Evolutionary conservation across 2,329 filamentous ascomycete species (phyloP), one percentile per base, ranked within the genome.

Genomic region (Ophiostoma piceae): DNA sequence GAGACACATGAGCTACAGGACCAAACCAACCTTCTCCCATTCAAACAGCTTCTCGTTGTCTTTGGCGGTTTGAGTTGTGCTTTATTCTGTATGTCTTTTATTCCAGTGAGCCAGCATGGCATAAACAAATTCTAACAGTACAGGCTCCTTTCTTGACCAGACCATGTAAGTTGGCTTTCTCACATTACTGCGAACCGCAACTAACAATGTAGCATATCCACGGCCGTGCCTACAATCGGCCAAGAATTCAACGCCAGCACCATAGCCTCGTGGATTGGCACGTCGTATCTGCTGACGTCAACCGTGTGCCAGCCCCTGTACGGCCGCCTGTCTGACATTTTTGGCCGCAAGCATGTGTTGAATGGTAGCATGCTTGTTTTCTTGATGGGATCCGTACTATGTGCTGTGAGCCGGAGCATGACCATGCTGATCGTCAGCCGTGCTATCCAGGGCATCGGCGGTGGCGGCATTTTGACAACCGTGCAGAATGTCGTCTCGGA

Each of bases 401-500:
- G 69, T 12, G 72, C 71, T 1, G 70, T 73, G 1, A 69, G 71
- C 0, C 69, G 68, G 22, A 71, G 43, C 51, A 71, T 72, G 54
- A 72, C 57, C 11, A 71, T 71, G 70, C 70, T 73, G 11, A 71
- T 74, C 8, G 51, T 72, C 19, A 71, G 72, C 16, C 72, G 72
- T 73, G 54, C 39, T 64, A 67, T 35, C 35, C 47, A 54, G 57
- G 72, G 72, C 9, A 67, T 73, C 16, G 71, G 72, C 6, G 72
- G 72, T 14, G 71, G 71, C 7, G 71, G 73, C 1, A 69, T 73
- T n/a, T 51, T 73, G 22, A 73, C 72, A 0, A 65, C 66, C 11
- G 69, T 69, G 19, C 68, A 69, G 51, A 72, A 70, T 26, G 68
- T 72, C 7, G 69, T 69, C 4, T 71, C 72, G 2, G 73, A 73